Evolutionary conservation across 139 green algal genomes (phyloP).

Genomic region (Picochlorum sp.): DNA sequence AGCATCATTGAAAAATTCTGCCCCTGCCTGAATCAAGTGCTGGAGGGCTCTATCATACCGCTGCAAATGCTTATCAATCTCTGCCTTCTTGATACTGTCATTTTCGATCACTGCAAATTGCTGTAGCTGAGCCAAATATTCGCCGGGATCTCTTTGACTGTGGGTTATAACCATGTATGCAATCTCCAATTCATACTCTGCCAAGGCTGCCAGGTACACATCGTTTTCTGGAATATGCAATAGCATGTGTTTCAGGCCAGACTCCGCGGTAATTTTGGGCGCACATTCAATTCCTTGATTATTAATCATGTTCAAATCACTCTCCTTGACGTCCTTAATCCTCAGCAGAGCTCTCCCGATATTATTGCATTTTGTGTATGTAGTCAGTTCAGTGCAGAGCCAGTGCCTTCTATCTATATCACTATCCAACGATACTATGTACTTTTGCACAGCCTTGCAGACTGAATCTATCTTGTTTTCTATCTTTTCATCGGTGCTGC

Average conservation of each 20-base stretch:
- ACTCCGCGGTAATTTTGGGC: slow-evolving; percentile 41
- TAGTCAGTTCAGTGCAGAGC: slow-evolving; percentile 52
- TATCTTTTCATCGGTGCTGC: neutral
- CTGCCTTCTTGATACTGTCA: slow-evolving; percentile 29
- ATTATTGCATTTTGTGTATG: slow-evolving; percentile 32
- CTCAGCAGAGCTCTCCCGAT: slow-evolving; percentile 61
- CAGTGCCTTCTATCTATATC: slow-evolving; percentile 10
- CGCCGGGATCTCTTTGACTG: slow-evolving; percentile 78
- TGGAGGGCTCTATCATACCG: slow-evolving; percentile 49
- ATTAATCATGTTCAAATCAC: slow-evolving; percentile 26
- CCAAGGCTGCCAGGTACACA: slow-evolving; percentile 78
- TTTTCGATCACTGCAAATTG: slow-evolving; percentile 33
- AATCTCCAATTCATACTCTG: slow-evolving; percentile 82
- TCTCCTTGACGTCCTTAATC: slow-evolving; percentile 56
- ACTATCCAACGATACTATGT: neutral
- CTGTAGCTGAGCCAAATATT: slow-evolving; percentile 79
- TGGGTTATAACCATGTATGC: slow-evolving; percentile 85
- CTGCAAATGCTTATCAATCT: slow-evolving; percentile 70
- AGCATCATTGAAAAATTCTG: slow-evolving; percentile 42
- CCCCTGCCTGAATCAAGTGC: slow-evolving; percentile 53
- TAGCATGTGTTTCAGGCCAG: slow-evolving; percentile 74
- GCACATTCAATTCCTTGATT: neutral
- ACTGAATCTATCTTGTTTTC: neutral
- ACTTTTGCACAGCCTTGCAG: neutral
- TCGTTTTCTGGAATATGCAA: slow-evolving; percentile 64